phyloP scores from a whole-genome alignment of 2,329 filamentous ascomycete species.

The Monosporascus sp. region DNA sequence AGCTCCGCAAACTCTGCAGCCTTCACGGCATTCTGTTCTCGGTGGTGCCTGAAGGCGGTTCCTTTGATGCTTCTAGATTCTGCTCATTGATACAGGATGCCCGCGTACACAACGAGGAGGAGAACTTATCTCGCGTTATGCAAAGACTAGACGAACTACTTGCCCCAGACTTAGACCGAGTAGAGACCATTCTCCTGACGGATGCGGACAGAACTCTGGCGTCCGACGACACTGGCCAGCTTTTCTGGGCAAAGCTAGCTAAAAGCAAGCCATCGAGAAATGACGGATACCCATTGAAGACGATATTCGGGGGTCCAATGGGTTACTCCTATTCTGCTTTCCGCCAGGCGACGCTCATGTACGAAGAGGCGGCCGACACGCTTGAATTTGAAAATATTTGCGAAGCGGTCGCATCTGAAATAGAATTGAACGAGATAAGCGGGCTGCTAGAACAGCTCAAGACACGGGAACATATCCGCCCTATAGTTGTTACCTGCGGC shows the following conservation, averaged over 20 bases:
- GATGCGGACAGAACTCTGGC: slow-evolving; percentile 55
- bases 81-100: slow-evolving; percentile 32
- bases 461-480: slow-evolving; percentile 31
- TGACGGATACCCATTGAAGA: slow-evolving; percentile 28
- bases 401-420: slow-evolving; percentile 31
- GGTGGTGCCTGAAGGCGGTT: slow-evolving; percentile 8
- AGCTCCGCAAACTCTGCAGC: slow-evolving; percentile 38
- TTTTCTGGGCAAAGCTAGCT: background rate
- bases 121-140: slow-evolving; percentile 30
- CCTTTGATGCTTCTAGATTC: slow-evolving; percentile 11
- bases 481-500: slow-evolving; percentile 51
- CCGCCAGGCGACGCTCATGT: slow-evolving; percentile 46
- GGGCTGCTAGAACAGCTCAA: slow-evolving; percentile 32
- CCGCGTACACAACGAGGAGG: slow-evolving; percentile 27
- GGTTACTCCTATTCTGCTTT: slow-evolving; percentile 51
- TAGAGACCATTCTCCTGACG: slow-evolving; percentile 46
- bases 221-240: slow-evolving; percentile 40
- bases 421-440: slow-evolving; percentile 42
- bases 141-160: slow-evolving; percentile 29
- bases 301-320: slow-evolving; percentile 39
- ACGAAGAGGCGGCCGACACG: slow-evolving; percentile 38
- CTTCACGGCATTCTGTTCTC: slow-evolving; percentile 42
- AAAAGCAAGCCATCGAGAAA: background rate
- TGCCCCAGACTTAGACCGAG: background rate
- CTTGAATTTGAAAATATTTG: slow-evolving; percentile 40